Evolutionary conservation across 176 grass and related monocot species (phyloP).

Genomic region (Pontederia crassipes): DNA sequence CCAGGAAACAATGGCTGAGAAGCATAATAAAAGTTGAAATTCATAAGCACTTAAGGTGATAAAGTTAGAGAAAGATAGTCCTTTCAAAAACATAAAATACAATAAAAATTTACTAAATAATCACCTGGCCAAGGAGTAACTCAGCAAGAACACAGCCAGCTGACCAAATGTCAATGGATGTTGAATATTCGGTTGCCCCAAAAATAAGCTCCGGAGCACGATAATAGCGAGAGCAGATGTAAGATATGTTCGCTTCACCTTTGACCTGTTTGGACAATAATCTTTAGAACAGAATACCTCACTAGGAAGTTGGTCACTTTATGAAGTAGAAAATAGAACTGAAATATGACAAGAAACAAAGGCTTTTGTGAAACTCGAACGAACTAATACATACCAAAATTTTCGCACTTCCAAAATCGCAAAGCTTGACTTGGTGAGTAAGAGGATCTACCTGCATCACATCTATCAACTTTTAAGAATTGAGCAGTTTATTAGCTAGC

Average conservation of each 20-base stretch:
- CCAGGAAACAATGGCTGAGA: constrained; percentile 17
- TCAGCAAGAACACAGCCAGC: constrained; percentile 18
- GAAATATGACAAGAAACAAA: too few species aligned
- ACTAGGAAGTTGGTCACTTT: too few species aligned
- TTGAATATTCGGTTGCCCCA: constrained; percentile 17
- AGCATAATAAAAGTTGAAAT: background rate
- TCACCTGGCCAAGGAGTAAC: constrained; percentile 14
- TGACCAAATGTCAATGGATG: constrained; percentile 18
- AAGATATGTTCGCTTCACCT: constrained; percentile 12
- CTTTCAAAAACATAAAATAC: background rate
- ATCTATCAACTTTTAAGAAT: background rate
- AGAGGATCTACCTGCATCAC: constrained; percentile 12
- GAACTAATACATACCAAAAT: constrained; percentile 3
- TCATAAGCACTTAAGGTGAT: background rate
- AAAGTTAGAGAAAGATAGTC: background rate
- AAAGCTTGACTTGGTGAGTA: constrained; percentile 14
- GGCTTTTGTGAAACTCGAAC: too few species aligned
- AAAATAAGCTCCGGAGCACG: constrained; percentile 19
- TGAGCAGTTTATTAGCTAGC: background rate
- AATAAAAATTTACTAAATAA: background rate
- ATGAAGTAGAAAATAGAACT: too few species aligned
- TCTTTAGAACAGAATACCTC: background rate
- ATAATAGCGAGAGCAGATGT: constrained; percentile 16
- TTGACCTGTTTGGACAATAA: background rate
- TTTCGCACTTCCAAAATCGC: constrained; percentile 16